These are phyloP conservation scores for Annulohypoxylon maeteangense DNA, from an alignment of 495 filamentous ascomycete genomes.

Conservation along the genomic window DNA sequence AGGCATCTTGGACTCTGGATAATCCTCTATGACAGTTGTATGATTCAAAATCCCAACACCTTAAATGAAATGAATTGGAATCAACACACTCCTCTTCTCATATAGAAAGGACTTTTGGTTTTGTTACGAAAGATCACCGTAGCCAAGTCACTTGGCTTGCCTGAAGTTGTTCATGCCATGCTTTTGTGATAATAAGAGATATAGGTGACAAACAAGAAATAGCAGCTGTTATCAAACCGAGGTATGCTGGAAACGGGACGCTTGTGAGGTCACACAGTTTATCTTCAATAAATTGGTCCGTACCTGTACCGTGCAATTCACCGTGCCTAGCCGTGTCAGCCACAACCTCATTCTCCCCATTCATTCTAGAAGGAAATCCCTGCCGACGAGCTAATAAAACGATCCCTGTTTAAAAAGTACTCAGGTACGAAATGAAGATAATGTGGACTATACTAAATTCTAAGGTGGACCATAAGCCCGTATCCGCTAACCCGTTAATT, in stretches of 20 bases:
- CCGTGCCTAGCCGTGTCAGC: neutral
- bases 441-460: slow-evolving; percentile 6
- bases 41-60: slow-evolving; percentile 1
- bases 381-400: slow-evolving; percentile 13
- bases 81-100: neutral
- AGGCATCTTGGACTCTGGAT: slow-evolving; percentile 78
- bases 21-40: neutral
- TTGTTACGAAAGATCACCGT: neutral
- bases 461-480: too few relatives aligned
- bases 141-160: slow-evolving; percentile 34
- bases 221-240: neutral
- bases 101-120: neutral
- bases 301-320: neutral
- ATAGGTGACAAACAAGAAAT: neutral
- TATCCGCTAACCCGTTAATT: too few relatives aligned
- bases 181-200: slow-evolving; percentile 1
- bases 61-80: neutral
- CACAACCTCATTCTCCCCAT: neutral
- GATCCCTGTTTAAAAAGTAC: slow-evolving; percentile 22
- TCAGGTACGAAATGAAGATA: slow-evolving; percentile 7
- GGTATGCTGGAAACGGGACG: slow-evolving; percentile 1
- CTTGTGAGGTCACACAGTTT: neutral
- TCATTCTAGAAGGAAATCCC: neutral
- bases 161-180: slow-evolving; percentile 15
- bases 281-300: neutral